A percentile compares a stretch with the other conserved stretches of the same genome.
Evolutionary conservation across 176 grass and related monocot species (phyloP).

Genomic region (Carex cristatella): DNA sequence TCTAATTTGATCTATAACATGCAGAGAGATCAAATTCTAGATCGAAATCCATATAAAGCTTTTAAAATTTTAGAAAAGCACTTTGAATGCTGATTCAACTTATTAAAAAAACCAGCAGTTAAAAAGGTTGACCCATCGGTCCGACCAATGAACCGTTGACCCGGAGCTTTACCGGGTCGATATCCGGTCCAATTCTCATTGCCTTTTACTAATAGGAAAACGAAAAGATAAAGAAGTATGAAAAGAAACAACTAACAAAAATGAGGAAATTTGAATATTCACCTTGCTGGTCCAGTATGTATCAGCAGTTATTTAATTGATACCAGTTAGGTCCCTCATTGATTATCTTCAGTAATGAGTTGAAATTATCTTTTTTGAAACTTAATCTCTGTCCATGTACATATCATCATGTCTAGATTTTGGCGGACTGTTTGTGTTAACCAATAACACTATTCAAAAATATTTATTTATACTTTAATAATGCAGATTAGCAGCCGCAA

Average conservation of each 20-base stretch:
- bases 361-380: not conserved
- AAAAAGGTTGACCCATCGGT: too few relatives aligned
- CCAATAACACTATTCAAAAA: not conserved
- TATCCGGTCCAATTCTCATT: too few relatives aligned
- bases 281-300: not conserved
- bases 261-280: not conserved
- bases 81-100: too few relatives aligned
- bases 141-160: too few relatives aligned
- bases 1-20: too few relatives aligned
- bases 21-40: too few relatives aligned
- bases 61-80: too few relatives aligned
- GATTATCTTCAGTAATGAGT: not conserved
- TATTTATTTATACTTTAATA: conserved; percentile 16
- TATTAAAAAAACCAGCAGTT: too few relatives aligned
- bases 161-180: too few relatives aligned
- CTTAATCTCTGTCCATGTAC: not conserved
- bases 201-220: not conserved
- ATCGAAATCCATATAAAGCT: too few relatives aligned
- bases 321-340: not conserved
- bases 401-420: not conserved
- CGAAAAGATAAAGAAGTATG: not conserved
- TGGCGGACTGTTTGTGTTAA: not conserved
- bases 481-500: conserved; percentile 95
- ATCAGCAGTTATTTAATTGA: not conserved
- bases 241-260: not conserved